Conservation (phyloP, 2,329 filamentous ascomycete species). For the Madurella fahalii region DNA sequence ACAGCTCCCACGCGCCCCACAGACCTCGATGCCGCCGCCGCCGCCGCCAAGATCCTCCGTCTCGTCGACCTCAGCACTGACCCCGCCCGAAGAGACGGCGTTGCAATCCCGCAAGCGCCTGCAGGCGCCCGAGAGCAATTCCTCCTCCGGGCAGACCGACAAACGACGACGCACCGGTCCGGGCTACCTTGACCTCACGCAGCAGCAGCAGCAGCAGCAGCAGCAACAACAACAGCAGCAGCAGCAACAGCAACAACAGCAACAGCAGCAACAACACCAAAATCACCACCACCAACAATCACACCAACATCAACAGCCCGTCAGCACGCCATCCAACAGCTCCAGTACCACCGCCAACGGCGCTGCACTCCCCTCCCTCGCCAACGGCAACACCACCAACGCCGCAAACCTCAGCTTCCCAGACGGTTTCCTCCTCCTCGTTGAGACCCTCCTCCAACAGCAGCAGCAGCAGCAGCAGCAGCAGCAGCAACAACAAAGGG, state of each 20-base stretch:
- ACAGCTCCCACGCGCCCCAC: conserved; percentile 21
- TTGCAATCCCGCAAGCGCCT: conserved; percentile 42
- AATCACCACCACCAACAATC: conserved; percentile 6
- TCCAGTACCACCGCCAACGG: not conserved
- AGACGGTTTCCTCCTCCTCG: conserved; percentile 32
- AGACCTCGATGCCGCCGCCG: conserved; percentile 23
- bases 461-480: not conserved
- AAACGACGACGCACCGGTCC: conserved; percentile 36
- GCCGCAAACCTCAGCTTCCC: conserved; percentile 1
- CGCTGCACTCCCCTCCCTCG: not conserved
- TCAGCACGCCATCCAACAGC: conserved; percentile 1
- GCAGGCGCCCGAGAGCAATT: conserved; percentile 18
- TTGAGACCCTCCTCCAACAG: conserved; percentile 35
- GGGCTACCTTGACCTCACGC: conserved; percentile 26
- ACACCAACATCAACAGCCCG: conserved; percentile 10
- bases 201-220: conserved; percentile 12
- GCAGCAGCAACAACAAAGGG: not conserved
- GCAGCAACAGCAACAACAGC: conserved; percentile 9
- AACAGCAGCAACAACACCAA: conserved; percentile 9
- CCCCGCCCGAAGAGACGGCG: conserved; percentile 51
- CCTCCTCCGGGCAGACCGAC: conserved; percentile 21
- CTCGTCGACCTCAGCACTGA: conserved; percentile 44
- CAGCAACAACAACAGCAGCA: conserved; percentile 16
- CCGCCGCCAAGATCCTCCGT: conserved; percentile 37
- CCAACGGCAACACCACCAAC: not conserved